A percentile compares a stretch with the other conserved stretches of the same genome.
Conservation (phyloP, 2,329 filamentous ascomycete species). For the Aspergillus sp. region DNA sequence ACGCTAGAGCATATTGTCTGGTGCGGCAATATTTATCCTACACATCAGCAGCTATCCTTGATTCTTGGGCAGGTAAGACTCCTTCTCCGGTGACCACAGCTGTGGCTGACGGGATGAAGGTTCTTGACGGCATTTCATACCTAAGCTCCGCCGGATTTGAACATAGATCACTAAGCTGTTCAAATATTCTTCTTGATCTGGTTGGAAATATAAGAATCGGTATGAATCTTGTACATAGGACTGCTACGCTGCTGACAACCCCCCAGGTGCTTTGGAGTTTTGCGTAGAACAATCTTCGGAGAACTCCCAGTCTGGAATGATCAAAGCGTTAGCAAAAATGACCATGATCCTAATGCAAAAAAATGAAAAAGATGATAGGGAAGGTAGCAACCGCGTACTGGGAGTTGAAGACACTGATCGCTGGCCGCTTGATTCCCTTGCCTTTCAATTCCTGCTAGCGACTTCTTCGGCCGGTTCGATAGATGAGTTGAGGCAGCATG, state of each 20-base stretch:
- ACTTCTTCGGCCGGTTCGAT: background rate
- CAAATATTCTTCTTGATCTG: background rate
- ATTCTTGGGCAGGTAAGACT: background rate
- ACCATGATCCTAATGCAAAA: background rate
- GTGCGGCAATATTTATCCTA: background rate
- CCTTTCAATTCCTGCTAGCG: background rate
- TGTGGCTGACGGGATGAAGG: background rate
- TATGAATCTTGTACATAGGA: background rate
- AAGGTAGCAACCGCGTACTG: background rate
- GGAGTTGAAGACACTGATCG: background rate
- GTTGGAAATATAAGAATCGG: background rate
- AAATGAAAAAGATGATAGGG: background rate
- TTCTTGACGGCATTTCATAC: background rate
- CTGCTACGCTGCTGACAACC: background rate
- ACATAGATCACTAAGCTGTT: background rate
- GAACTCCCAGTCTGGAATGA: background rate
- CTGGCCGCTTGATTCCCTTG: background rate
- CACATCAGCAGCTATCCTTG: background rate
- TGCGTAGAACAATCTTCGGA: background rate
- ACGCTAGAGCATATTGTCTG: background rate
- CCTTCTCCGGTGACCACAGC: background rate
- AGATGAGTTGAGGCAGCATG: background rate
- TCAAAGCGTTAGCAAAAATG: background rate
- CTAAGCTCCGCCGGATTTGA: background rate
- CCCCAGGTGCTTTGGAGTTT: background rate